A percentile compares a stretch with the other conserved stretches of the same genome.
phyloP scores from a whole-genome alignment of 352 stramenopile species.

The Thraustotheca clavata region DNA sequence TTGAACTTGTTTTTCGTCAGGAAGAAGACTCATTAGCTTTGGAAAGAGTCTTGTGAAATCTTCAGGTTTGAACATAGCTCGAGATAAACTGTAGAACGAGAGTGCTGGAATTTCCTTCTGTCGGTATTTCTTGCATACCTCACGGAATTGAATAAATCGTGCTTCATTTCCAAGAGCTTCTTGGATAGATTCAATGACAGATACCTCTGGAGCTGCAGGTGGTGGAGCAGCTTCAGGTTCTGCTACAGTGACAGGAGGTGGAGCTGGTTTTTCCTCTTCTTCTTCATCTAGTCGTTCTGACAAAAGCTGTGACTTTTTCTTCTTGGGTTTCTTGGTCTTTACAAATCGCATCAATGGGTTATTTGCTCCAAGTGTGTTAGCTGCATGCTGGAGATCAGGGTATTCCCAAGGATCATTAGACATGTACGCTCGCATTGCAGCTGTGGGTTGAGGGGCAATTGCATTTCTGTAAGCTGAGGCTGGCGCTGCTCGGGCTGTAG shows the following conservation, averaged over 20 bases:
- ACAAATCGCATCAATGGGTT: constrained; percentile 73
- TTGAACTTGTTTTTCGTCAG: constrained; percentile 10
- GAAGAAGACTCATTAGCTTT: constrained; percentile 41
- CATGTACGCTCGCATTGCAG: constrained; percentile 68
- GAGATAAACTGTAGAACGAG: constrained; percentile 67
- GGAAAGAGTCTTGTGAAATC: constrained; percentile 75
- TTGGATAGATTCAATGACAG: constrained; percentile 67
- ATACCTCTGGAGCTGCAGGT: constrained; percentile 31
- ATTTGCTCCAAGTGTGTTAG: constrained; percentile 62
- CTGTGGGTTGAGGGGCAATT: constrained; percentile 51
- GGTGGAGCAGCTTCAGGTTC: neutral
- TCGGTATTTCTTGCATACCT: constrained; percentile 66
- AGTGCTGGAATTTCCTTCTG: constrained; percentile 43
- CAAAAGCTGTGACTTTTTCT: constrained; percentile 38
- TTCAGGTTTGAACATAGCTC: constrained; percentile 40
- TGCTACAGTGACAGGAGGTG: neutral
- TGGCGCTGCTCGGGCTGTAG: constrained; percentile 23
- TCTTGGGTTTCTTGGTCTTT: constrained; percentile 65
- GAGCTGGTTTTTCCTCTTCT: constrained; percentile 45
- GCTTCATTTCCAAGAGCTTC: constrained; percentile 64
- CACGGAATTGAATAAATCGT: constrained; percentile 78
- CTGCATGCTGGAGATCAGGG: constrained; percentile 49
- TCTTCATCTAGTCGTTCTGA: constrained; percentile 12
- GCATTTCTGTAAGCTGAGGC: constrained; percentile 48
- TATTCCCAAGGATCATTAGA: constrained; percentile 61